Evolutionary conservation across 2,329 filamentous ascomycete species (phyloP), one percentile per base, ranked within the genome.

Genomic region (Pseudocercospora fijiensis): DNA sequence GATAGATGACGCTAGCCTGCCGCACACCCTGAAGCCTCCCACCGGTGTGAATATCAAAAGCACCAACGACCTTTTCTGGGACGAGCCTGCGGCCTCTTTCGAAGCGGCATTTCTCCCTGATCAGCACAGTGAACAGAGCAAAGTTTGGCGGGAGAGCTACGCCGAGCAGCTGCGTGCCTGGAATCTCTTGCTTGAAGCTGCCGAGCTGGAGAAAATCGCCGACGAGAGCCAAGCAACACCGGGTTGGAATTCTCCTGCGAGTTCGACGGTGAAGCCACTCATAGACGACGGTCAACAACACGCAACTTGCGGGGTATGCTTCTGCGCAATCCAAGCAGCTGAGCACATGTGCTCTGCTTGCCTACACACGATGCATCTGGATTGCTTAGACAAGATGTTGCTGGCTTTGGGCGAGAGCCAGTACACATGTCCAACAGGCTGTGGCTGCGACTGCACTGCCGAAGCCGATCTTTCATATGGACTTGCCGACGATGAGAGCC

Each of bases 81-180:
- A 82, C 37, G 82, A 85, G 63, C 30, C 59, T 16, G 43, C 63
- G 11, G 80, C 78, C 10, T 47, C 57, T 4, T 30, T 58, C 20
- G n/a, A 78, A 59, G 74, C 78, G 18, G 78, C 82, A 11, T 74
- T 88, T 20, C 75, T 87, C 5, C 80, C 86, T 49, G 76, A 78
- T 51, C 77, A 76, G 9, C 79, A 83, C 51, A 78, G 80, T 20
- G 75, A 73, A 67, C 76, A 83, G 49, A 84, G 83, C 68, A 76
- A 75, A 6, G 77, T 80, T 1, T 89, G 87, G 76, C 81, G 85
- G 47, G 75, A 78, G 57, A 78, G 81, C 51, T 88, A 88, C 73
- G 84, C 86, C 3, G 77, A 86, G 55, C 77, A 86, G 61, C 78
- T 88, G 4, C 82, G 81, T n/a, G 80, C 83, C 8, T 88, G 86